Base-by-base conservation (phyloP, 345 rosid genomes). In the Dipteronia sinensis region DNA sequence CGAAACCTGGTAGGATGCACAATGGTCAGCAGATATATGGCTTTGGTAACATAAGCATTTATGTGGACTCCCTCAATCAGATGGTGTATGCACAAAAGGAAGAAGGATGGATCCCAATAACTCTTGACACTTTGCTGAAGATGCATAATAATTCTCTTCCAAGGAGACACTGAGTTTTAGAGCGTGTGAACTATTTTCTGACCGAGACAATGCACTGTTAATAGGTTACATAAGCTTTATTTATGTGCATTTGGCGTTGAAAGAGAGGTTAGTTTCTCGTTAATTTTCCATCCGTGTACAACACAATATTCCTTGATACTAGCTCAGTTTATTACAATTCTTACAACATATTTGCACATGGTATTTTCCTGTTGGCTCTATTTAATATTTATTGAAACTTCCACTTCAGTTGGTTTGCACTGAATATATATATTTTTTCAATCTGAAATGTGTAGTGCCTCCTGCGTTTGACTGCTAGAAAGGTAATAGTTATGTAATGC, bases 21-120 rank as follows among this genome's bases (percentile, higher is more conserved):
- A 86, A 91, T 23, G 98, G 99, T 25, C 92, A 87, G 65, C 97
- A 92, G 85, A 89, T 96, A 59, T 96, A 90, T 66, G 95, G 94
- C 69, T 96, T 92, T 73, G 99, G 98, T 63, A 94, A 90, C 74
- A 83, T 94, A 55, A 92, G 91, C 79, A 85, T 96, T 53, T 76
- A 87, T 49, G 82, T 94, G 61, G 98, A 96, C 77, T 69, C 97
- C 0, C 75, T 90, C 69, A 86, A 94, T 78, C 91, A 92, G 79
- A 88, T 80, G 84, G 76, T 92, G 15, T 90, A 90, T 82, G 94
- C 97, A 66, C 94, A 85, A 81, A 87, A 85, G 77, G 93, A 85
- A 62, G 93, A 91, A 55, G 83, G 74, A 3, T 96, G 99, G 99
- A 84, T 85, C 17, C 76, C 87, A 73, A 89, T 86, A 40, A 83